Percentiles rank a stretch among this genome's conserved stretches.
Conservation (phyloP, 768 basidiomycete species). For the Chalciporus pseudorubinellus region DNA sequence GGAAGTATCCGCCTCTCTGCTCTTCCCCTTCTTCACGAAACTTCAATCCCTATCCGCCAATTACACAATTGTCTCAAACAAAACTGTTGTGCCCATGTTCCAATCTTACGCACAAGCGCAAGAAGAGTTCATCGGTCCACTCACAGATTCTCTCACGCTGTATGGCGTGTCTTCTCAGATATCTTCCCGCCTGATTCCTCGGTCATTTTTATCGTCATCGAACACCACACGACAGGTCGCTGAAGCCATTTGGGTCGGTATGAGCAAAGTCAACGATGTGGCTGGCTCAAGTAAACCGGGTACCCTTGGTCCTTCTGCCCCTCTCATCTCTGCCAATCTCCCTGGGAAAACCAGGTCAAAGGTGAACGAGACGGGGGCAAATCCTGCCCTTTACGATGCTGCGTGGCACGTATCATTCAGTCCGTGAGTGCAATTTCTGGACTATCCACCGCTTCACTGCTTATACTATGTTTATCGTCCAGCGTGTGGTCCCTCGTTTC, state of each 20-base stretch:
- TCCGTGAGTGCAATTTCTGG: constrained; percentile 1
- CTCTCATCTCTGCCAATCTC: constrained; percentile 14
- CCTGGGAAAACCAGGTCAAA: constrained; percentile 9
- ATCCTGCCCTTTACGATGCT: constrained; percentile 19
- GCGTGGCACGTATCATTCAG: constrained; percentile 15
- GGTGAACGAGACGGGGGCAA: constrained; percentile 16
- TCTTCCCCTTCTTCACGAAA: constrained; percentile 18
- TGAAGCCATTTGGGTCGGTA: constrained; percentile 19
- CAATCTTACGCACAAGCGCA: constrained; percentile 7
- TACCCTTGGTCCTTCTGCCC: background rate
- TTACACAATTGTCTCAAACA: constrained; percentile 14
- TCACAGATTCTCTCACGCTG: constrained; percentile 4
- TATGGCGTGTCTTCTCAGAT: constrained; percentile 11
- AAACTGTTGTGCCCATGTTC: constrained; percentile 10
- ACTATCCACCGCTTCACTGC: too few relatives aligned
- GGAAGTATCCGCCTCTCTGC: constrained; percentile 3
- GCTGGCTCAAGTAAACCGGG: background rate
- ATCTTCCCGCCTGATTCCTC: constrained; percentile 17
- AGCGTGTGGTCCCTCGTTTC: background rate
- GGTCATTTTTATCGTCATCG: constrained; percentile 5
- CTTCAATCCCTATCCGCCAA: constrained; percentile 8
- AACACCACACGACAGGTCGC: constrained; percentile 5
- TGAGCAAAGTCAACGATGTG: background rate
- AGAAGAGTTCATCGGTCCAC: constrained; percentile 4
- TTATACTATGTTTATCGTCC: too few relatives aligned